These are phyloP conservation scores for Cladosporium velox DNA, from an alignment of 2,329 filamentous ascomycete genomes.

Conservation along the genomic window DNA sequence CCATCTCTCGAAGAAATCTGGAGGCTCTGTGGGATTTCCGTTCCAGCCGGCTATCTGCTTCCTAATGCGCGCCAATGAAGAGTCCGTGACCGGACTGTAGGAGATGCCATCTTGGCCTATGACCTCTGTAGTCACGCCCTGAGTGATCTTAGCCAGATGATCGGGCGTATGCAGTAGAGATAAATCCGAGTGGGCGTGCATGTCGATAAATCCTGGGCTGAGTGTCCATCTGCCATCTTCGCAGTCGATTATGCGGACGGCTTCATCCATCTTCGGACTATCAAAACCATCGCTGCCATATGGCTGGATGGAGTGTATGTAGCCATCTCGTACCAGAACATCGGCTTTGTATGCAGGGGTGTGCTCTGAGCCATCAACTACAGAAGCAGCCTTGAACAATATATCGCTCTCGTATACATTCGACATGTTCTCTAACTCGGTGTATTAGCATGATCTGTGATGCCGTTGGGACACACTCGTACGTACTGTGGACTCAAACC, in stretches of 20 bases:
- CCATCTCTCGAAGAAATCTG: slow-evolving; percentile 34
- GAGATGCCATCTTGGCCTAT: slow-evolving; percentile 36
- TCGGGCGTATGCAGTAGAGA: slow-evolving; percentile 32
- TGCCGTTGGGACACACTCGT: not conserved
- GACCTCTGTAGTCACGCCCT: slow-evolving; percentile 35
- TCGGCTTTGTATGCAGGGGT: slow-evolving; percentile 28
- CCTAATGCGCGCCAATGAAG: slow-evolving; percentile 29
- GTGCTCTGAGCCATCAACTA: slow-evolving; percentile 32
- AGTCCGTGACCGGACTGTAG: slow-evolving; percentile 32
- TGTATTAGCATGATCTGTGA: not conserved
- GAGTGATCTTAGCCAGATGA: slow-evolving; percentile 34
- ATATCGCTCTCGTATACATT: not conserved
- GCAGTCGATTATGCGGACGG: slow-evolving; percentile 29
- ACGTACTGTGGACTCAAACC: not conserved
- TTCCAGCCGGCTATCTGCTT: slow-evolving; percentile 37
- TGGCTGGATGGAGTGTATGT: slow-evolving; percentile 25
- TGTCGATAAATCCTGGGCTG: slow-evolving; percentile 36
- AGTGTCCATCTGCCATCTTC: slow-evolving; percentile 31
- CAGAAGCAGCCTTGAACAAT: slow-evolving; percentile 29
- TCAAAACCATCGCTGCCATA: not conserved
- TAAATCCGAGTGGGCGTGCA: slow-evolving; percentile 37
- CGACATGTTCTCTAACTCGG: not conserved
- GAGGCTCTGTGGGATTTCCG: slow-evolving; percentile 29
- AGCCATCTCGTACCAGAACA: slow-evolving; percentile 27
- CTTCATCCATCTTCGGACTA: not conserved